Conservation (phyloP, 1,139 yeast species). For the Trichomonascaceae sp. region DNA sequence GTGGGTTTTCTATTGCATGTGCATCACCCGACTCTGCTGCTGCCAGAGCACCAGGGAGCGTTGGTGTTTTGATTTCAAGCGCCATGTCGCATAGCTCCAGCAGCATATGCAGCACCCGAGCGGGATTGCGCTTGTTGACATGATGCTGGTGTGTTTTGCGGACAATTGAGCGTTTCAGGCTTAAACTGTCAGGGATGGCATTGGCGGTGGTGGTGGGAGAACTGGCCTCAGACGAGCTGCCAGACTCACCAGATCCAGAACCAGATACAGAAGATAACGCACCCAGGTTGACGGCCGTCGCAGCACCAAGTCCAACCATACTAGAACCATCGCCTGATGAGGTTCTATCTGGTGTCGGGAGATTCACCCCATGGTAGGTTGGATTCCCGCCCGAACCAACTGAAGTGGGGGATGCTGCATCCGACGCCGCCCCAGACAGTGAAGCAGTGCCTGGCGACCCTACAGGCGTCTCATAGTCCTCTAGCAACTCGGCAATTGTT, state of each 20-base stretch:
- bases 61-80: slow-evolving; percentile 49
- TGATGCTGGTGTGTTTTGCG: background rate
- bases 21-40: slow-evolving; percentile 12
- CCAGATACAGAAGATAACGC: too few relatives aligned
- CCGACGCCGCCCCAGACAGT: slow-evolving; percentile 5
- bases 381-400: too few relatives aligned
- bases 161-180: background rate
- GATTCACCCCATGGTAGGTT: too few relatives aligned
- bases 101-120: slow-evolving; percentile 51
- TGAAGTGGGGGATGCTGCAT: slow-evolving; percentile 3
- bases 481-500: slow-evolving; percentile 28
- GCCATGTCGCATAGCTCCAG: slow-evolving; percentile 69
- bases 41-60: slow-evolving; percentile 10
- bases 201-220: background rate
- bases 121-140: slow-evolving; percentile 27
- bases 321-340: too few relatives aligned
- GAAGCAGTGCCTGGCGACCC: slow-evolving; percentile 8
- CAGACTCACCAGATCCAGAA: too few relatives aligned
- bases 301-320: too few relatives aligned
- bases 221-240: background rate
- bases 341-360: too few relatives aligned
- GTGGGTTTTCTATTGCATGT: slow-evolving; percentile 10
- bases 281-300: background rate
- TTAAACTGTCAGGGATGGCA: too few relatives aligned
- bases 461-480: slow-evolving; percentile 8